Conservation (phyloP, 2,329 filamentous ascomycete genomes). For the Rachicladosporium sp. region DNA sequence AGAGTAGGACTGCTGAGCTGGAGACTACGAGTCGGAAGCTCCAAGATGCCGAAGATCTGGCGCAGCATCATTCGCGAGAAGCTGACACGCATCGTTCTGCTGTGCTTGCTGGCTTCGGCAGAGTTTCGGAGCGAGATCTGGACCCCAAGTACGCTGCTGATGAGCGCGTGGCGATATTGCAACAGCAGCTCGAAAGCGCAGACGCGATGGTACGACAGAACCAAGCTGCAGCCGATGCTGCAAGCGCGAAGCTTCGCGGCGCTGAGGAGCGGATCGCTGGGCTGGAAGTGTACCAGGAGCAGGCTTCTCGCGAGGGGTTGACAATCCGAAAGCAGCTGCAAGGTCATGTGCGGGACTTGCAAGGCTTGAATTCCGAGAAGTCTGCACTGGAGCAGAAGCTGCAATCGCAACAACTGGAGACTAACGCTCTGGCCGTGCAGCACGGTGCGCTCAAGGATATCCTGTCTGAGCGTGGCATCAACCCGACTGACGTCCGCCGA, state of each 20-base stretch:
- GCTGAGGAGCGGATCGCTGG: slow-evolving; percentile 95
- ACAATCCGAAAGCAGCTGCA: slow-evolving; percentile 84
- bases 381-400: slow-evolving; percentile 71
- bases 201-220: slow-evolving; percentile 76
- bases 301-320: slow-evolving; percentile 85
- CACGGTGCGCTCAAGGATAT: slow-evolving; percentile 90
- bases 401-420: slow-evolving; percentile 77
- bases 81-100: slow-evolving; percentile 74
- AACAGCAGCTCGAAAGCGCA: slow-evolving; percentile 66
- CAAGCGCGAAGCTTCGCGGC: slow-evolving; percentile 76
- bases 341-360: slow-evolving; percentile 67
- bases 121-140: slow-evolving; percentile 47
- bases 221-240: slow-evolving; percentile 73
- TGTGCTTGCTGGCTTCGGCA: slow-evolving; percentile 70
- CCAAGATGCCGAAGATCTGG: slow-evolving; percentile 75
- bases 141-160: slow-evolving; percentile 40
- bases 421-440: slow-evolving; percentile 86
- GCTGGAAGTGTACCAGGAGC: slow-evolving; percentile 92
- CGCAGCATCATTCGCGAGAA: slow-evolving; percentile 76
- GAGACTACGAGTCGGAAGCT: slow-evolving; percentile 62
- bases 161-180: slow-evolving; percentile 60
- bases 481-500: slow-evolving; percentile 58
- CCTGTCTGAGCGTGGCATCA: slow-evolving; percentile 77
- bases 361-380: slow-evolving; percentile 68
- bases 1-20: slow-evolving; percentile 65